These are phyloP conservation scores for Jimgerdemannia flammicorona DNA, from an alignment of 192 early-diverging fungal genomes.

Conservation along the genomic window DNA sequence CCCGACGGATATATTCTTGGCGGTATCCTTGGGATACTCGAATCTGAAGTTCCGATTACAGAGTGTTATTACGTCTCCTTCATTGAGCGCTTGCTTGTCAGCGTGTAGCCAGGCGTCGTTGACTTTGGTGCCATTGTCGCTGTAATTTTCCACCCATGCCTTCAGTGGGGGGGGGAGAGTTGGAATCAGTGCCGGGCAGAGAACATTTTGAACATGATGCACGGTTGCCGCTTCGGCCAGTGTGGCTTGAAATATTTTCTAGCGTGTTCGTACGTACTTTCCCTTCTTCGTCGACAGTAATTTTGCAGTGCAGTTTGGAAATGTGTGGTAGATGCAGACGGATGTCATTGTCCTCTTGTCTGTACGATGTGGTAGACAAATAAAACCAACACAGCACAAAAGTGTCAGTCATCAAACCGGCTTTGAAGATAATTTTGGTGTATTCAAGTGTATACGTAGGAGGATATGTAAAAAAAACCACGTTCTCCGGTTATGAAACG, in stretches of 20 bases:
- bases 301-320: constrained; percentile 2
- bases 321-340: constrained; percentile 2
- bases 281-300: neutral
- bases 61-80: neutral
- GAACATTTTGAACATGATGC: neutral
- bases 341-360: neutral
- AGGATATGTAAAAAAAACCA: too few relatives aligned
- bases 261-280: neutral
- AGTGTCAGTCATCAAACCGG: neutral
- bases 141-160: neutral
- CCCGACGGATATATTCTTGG: too few relatives aligned
- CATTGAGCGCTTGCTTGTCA: neutral
- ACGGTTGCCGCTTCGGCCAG: too few relatives aligned
- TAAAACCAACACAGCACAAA: neutral
- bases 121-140: constrained; percentile 4
- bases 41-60: constrained; percentile 3
- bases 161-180: neutral
- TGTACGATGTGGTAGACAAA: neutral
- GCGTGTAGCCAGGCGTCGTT: neutral
- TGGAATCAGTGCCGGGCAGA: neutral
- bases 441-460: too few relatives aligned
- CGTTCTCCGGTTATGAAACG: too few relatives aligned
- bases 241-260: too few relatives aligned
- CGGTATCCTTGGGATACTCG: too few relatives aligned
- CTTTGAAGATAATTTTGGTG: too few relatives aligned